Percentiles rank a stretch among this genome's conserved stretches.
Conservation (phyloP, 345 rosid genomes). For the Sisymbrium altissimum region DNA sequence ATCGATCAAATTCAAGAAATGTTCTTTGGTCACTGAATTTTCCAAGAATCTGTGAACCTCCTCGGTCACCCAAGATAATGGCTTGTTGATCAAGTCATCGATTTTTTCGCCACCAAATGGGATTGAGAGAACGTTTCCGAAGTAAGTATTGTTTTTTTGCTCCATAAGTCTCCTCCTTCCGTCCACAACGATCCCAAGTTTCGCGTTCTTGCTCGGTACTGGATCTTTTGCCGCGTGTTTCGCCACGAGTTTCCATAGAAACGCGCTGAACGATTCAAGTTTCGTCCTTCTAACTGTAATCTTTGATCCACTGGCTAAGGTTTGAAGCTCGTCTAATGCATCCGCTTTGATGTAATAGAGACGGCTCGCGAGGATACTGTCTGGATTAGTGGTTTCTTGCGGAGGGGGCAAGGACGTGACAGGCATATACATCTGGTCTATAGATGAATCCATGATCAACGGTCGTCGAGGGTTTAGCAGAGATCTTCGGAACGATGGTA, state of each 20-base stretch:
- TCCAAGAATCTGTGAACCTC: slow-evolving; percentile 46
- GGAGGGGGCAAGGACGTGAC: slow-evolving; percentile 48
- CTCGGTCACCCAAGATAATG: slow-evolving; percentile 52
- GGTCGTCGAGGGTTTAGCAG: slow-evolving; percentile 56
- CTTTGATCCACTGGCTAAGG: slow-evolving; percentile 36
- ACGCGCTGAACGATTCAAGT: slow-evolving; percentile 61
- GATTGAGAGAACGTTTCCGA: slow-evolving; percentile 62
- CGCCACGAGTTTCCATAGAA: slow-evolving; percentile 69
- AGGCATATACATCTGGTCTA: slow-evolving; percentile 53
- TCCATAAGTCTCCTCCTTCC: slow-evolving; percentile 51
- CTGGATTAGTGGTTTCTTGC: slow-evolving; percentile 14
- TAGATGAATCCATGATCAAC: slow-evolving; percentile 26
- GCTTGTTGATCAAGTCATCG: slow-evolving; percentile 38
- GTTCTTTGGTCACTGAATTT: slow-evolving; percentile 46
- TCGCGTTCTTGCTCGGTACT: slow-evolving; percentile 21
- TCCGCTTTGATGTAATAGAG: slow-evolving; percentile 45
- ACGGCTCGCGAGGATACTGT: slow-evolving; percentile 48
- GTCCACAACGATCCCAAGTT: slow-evolving; percentile 67
- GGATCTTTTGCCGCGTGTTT: slow-evolving; percentile 21
- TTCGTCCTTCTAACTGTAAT: slow-evolving; percentile 43
- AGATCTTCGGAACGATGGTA: slow-evolving; percentile 61
- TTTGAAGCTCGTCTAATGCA: slow-evolving; percentile 39
- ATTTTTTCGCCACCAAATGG: slow-evolving; percentile 48
- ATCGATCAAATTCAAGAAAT: slow-evolving; percentile 69
- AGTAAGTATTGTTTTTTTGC: slow-evolving; percentile 17